Base-by-base conservation (phyloP, 2,329 filamentous ascomycete genomes). In the Cyclaneusma minus region DNA sequence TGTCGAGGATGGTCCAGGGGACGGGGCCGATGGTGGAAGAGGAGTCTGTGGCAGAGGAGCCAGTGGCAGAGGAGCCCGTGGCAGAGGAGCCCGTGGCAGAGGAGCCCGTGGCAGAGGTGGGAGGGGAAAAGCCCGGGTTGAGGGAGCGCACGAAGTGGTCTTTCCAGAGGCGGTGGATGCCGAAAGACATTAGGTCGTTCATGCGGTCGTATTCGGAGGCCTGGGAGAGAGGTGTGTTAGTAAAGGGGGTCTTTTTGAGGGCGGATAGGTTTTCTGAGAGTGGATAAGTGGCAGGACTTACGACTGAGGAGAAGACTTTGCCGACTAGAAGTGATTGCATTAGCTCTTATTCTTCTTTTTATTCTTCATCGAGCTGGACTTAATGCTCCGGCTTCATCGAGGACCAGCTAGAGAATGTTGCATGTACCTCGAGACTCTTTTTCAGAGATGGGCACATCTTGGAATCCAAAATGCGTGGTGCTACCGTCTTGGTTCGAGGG, bases 171-270 rank as follows among this genome's bases (percentile, higher is more conserved):
- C 89, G 79, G 53, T 98, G 89, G 56, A 93, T 85, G 29, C 89
- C 89, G 24, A 98, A 69, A 6, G 89, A 95, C 89, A 98, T 98
- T 40, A 95, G 67, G 52, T 98, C 89, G 58, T 98, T 98, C 89
- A 98, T 98, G 35, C 76, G 78, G 54, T 98, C 89, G 56, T 98
- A 98, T n/a, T n/a, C n/a, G 11, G 79, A 45, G 22, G 41, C 16
- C 8, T 27, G 21, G 16, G 11, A 10, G 17, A 22, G 24, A 23
- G 24, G 7, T 25, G 8, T 10, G 11, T 8, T 17, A 6, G 6
- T 17, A 6, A 21, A 7, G 6, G 22, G 8, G 16, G 15, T 7
- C 9, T 20, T 20, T n/a, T n/a, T n/a, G n/a, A n/a, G n/a, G 15
- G 11, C 7, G 22, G 13, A 22, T 9, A 13, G 16, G 9, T 6